phyloP scores from a whole-genome alignment of 345 rosid genomes.

The Aquilaria yunnanensis region DNA sequence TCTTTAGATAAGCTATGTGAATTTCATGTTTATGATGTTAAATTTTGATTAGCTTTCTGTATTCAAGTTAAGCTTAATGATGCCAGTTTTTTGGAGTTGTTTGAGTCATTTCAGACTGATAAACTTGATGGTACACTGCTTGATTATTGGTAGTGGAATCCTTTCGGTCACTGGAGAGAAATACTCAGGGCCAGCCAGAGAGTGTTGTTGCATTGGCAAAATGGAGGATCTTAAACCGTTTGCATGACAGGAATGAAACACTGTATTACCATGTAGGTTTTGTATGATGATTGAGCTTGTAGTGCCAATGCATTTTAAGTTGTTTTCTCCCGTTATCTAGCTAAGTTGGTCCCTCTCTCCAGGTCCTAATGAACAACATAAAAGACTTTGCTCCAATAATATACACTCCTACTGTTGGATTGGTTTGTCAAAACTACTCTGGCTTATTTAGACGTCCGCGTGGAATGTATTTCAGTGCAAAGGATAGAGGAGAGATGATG shows the following conservation, averaged over 20 bases:
- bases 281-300: constrained; percentile 7
- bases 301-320: not conserved
- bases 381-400: constrained; percentile 88
- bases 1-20: no score
- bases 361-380: constrained; percentile 96
- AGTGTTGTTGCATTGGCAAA: constrained; percentile 70
- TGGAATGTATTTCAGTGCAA: constrained; percentile 99
- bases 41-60: not conserved
- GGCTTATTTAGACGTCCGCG: constrained; percentile 96
- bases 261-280: constrained; percentile 77
- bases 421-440: constrained; percentile 96
- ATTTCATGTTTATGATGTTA: not conserved
- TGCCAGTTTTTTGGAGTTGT: not conserved
- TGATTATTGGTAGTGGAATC: constrained; percentile 67
- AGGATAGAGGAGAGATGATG: constrained; percentile 99
- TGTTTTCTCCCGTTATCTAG: not conserved
- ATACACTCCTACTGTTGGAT: constrained; percentile 95
- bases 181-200: constrained; percentile 58
- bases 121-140: not conserved
- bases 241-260: constrained; percentile 98
- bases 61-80: not conserved
- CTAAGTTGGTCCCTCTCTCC: constrained; percentile 11
- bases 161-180: constrained; percentile 79
- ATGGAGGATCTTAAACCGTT: constrained; percentile 95
- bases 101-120: not conserved